Evolutionary conservation across 1,284 basidiomycete genomes (phyloP).

Genomic region (Lignosus rhinocerotis): DNA sequence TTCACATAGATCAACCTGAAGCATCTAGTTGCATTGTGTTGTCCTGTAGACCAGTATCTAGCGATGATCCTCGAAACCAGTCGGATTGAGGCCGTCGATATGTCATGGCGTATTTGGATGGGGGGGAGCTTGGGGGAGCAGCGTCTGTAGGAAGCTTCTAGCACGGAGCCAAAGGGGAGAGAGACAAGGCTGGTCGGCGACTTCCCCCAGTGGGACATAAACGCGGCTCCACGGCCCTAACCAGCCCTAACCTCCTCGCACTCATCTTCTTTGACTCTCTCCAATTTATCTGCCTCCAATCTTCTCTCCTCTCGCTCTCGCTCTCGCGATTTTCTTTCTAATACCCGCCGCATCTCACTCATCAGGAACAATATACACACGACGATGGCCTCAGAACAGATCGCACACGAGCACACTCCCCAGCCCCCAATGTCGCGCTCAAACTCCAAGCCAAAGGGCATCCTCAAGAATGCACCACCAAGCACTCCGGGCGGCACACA

Average conservation of each 20-base stretch:
- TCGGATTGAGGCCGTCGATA: not conserved
- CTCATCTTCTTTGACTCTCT: not conserved
- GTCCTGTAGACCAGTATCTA: no score
- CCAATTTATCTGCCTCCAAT: not conserved
- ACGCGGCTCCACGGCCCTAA: constrained; percentile 14
- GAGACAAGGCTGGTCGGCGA: not conserved
- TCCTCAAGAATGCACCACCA: constrained; percentile 76
- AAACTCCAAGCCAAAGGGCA: constrained; percentile 73
- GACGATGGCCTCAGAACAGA: constrained; percentile 13
- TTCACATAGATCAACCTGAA: no score
- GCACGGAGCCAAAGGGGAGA: not conserved
- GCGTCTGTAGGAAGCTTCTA: not conserved
- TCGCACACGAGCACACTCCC: constrained; percentile 3
- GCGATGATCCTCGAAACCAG: no score
- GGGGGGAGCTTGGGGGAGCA: not conserved
- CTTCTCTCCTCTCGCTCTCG: not conserved
- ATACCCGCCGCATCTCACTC: not conserved
- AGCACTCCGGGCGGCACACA: constrained; percentile 39
- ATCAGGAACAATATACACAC: not conserved
- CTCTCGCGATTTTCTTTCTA: not conserved
- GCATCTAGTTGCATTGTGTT: no score
- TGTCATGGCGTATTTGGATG: not conserved
- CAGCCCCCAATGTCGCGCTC: constrained; percentile 33
- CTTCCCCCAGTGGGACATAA: not conserved
- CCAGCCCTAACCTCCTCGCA: not conserved